Evolutionary conservation across 768 basidiomycete species (phyloP).

Genomic region (Harrya chromipes): DNA sequence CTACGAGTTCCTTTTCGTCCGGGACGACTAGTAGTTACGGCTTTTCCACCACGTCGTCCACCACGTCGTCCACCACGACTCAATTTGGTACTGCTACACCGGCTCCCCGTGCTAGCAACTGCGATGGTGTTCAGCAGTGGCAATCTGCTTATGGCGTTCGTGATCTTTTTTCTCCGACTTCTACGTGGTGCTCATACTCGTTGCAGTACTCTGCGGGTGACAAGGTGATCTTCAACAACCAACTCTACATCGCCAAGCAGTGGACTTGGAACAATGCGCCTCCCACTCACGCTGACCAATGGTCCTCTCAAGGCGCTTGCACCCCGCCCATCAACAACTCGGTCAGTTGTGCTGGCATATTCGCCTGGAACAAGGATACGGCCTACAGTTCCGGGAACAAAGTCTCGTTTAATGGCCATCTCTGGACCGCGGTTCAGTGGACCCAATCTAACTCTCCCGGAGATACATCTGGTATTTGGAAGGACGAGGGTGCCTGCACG

Average conservation of each 20-base stretch:
- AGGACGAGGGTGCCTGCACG: constrained; percentile 19
- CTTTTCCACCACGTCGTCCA: too few relatives aligned
- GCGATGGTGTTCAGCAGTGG: constrained; percentile 22
- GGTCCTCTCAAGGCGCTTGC: constrained; percentile 11
- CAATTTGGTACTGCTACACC: neutral
- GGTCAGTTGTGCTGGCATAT: constrained; percentile 20
- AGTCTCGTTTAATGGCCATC: constrained; percentile 12
- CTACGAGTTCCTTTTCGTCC: too few relatives aligned
- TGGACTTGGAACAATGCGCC: constrained; percentile 27
- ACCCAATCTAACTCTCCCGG: constrained; percentile 17
- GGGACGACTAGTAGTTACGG: too few relatives aligned
- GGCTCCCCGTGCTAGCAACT: neutral
- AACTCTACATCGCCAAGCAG: constrained; percentile 24
- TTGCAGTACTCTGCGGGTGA: constrained; percentile 24
- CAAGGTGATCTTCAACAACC: constrained; percentile 18
- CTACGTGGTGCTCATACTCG: neutral
- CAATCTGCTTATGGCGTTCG: constrained; percentile 22
- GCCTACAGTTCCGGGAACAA: constrained; percentile 18
- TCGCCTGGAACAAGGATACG: constrained; percentile 12
- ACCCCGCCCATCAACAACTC: constrained; percentile 22
- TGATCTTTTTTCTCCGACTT: rapidly evolving
- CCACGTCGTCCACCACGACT: neutral
- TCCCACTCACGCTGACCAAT: constrained; percentile 12
- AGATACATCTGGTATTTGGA: constrained; percentile 27
- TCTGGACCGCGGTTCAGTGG: constrained; percentile 30